A percentile compares a stretch with the other conserved stretches of the same genome.
Conservation (phyloP, 208 protist genomes). For the Leishmania martiniquensis region DNA sequence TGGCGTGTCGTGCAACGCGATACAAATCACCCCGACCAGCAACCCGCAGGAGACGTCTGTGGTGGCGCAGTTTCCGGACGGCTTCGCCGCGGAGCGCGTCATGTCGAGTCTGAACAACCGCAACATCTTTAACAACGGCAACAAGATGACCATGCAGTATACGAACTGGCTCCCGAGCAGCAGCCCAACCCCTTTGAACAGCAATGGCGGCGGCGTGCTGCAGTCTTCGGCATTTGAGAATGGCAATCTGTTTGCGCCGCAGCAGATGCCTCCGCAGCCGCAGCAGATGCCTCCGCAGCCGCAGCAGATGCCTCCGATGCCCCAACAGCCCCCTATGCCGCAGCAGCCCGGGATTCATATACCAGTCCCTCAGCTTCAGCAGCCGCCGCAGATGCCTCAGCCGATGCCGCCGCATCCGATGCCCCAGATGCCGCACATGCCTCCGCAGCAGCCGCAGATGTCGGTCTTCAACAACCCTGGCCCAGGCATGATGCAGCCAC, state of each 20-base stretch:
- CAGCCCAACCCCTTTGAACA: slow-evolving; percentile 26
- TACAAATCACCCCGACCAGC: slow-evolving; percentile 62
- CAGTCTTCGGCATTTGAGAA: slow-evolving; percentile 22
- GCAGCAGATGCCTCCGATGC: slow-evolving; percentile 13
- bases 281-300: slow-evolving; percentile 28
- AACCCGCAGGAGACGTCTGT: slow-evolving; percentile 71
- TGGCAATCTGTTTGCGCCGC: slow-evolving; percentile 9
- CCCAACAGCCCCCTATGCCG: slow-evolving; percentile 13
- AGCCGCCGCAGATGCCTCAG: slow-evolving; percentile 12
- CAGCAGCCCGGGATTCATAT: slow-evolving; percentile 5
- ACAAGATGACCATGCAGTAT: slow-evolving; percentile 87
- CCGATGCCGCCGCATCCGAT: slow-evolving; percentile 3
- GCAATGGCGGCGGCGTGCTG: slow-evolving; percentile 25
- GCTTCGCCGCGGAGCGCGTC: slow-evolving; percentile 61
- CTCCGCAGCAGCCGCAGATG: slow-evolving; percentile 6
- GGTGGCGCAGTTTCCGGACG: slow-evolving; percentile 74
- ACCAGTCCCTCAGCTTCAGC: no score
- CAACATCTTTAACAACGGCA: slow-evolving; percentile 90
- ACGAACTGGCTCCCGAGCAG: slow-evolving; percentile 33
- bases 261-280: slow-evolving; percentile 14
- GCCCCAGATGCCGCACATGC: slow-evolving; percentile 16
- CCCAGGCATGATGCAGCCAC: slow-evolving; percentile 25
- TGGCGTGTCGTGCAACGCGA: slow-evolving; percentile 53
- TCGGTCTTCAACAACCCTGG: slow-evolving; percentile 35
- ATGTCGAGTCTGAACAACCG: slow-evolving; percentile 77